Base-by-base conservation (phyloP, 2,329 filamentous ascomycete genomes). In the Incumbomyces delicatus region DNA sequence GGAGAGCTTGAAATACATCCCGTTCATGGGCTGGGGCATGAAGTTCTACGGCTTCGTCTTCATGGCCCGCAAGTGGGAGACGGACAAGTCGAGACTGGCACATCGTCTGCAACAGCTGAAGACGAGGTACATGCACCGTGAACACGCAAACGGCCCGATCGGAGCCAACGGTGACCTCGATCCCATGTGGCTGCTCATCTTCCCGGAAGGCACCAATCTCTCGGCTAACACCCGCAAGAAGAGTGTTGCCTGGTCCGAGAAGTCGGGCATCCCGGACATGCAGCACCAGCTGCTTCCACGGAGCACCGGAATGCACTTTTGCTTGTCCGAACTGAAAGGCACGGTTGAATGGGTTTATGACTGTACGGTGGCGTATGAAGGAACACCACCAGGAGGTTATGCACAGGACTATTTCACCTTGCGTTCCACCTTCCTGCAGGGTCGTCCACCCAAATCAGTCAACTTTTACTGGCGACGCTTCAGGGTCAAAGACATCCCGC, bases 401-500 rank as follows among this genome's bases (percentile, higher is more conserved):
- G 89, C 90, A n/a, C 89, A 96, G 62, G 80, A 94, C 41, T 84
- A 86, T 58, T 96, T 94, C 65, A 89, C 86, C 0, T 73, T 98
- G 3, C 77, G 79, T 2, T 88, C 88, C 41, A 94, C 87, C 3
- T 95, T 92, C 61, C 82, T 95, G 52, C 80, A 92, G 63, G 89
- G 92, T 11, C 80, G 86, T 1, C 83, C 89, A 1, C 92, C 90
- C 1, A 95, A 89, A 63, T 95, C 88, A 1, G 89, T 96, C 59
- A 96, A 95, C 66, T 89, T 96, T 72, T 85, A 94, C 66, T 98
- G 90, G 87, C 80, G 92, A 44, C 81, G 88, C 8, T 95, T 94
- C 66, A 77, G 78, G 30, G 63, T 95, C 12, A 75, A 76, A 17
- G 80, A 87, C 16, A 94, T 98, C 36, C 90, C 90, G 0, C 75